A percentile compares a stretch with the other conserved stretches of the same genome.
These are phyloP conservation scores for Starmerella powellii DNA, from an alignment of 805 yeast genomes.

Conservation along the genomic window DNA sequence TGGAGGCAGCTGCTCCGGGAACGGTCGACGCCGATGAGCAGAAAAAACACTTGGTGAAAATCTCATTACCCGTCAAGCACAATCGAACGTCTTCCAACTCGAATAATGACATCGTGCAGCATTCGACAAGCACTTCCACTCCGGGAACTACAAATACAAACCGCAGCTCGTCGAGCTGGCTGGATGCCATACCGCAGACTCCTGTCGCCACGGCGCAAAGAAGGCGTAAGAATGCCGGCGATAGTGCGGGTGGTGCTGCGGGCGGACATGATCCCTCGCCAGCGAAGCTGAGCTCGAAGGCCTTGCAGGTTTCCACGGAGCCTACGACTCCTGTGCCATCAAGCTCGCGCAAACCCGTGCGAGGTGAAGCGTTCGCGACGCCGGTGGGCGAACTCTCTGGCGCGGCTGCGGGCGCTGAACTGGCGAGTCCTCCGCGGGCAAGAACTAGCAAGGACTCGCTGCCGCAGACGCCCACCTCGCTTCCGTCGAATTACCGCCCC, in stretches of 20 bases:
- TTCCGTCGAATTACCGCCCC: constrained; percentile 16
- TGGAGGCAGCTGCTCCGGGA: too few relatives aligned
- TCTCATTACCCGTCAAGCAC: constrained; percentile 16
- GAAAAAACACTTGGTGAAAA: constrained; percentile 10
- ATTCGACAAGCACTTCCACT: neutral
- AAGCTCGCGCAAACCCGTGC: too few relatives aligned
- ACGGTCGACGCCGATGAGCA: too few relatives aligned
- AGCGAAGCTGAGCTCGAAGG: too few relatives aligned
- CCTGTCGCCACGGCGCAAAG: neutral
- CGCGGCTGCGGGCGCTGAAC: too few relatives aligned
- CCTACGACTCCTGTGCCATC: too few relatives aligned
- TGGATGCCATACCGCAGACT: constrained; percentile 6
- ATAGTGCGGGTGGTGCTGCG: too few relatives aligned
- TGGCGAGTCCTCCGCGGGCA: neutral
- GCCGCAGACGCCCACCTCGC: constrained; percentile 14
- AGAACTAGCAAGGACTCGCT: neutral
- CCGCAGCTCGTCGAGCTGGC: neutral
- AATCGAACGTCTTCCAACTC: constrained; percentile 1
- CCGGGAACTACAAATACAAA: neutral
- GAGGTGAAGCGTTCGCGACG: neutral
- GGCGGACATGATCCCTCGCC: too few relatives aligned
- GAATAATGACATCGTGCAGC: neutral
- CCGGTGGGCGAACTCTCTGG: too few relatives aligned
- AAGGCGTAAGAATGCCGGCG: too few relatives aligned
- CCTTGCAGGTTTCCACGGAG: too few relatives aligned